Conservation (phyloP, 805 yeast species). For the Sugiyamaella qingdaonensis region DNA sequence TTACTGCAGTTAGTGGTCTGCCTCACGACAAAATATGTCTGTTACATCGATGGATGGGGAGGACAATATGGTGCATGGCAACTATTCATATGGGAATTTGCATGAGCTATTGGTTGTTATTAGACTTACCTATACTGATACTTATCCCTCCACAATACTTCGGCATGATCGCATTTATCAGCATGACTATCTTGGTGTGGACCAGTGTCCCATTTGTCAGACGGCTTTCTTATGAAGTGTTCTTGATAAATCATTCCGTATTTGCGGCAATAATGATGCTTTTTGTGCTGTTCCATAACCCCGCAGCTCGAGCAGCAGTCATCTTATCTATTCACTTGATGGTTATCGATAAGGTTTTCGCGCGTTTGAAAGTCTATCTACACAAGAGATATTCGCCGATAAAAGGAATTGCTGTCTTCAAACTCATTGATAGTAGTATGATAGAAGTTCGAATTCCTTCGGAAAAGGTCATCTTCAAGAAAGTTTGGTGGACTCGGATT, state of each 20-base stretch:
- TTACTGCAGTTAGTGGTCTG: constrained; percentile 41
- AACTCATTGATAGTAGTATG: constrained; percentile 40
- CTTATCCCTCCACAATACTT: constrained; percentile 48
- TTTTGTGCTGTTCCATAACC: constrained; percentile 41
- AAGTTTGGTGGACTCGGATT: constrained; percentile 32
- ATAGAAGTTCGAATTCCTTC: constrained; percentile 38
- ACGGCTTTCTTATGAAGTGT: constrained; percentile 40
- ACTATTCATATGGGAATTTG: constrained; percentile 37
- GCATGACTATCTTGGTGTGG: constrained; percentile 37
- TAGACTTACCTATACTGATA: constrained; percentile 39
- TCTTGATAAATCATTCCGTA: constrained; percentile 42
- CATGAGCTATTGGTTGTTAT: constrained; percentile 39
- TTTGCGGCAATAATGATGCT: constrained; percentile 42
- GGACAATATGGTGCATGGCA: constrained; percentile 37
- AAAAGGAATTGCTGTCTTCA: constrained; percentile 38
- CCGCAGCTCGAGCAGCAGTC: constrained; percentile 34
- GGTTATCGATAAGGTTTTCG: constrained; percentile 40
- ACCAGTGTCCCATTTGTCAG: constrained; percentile 38
- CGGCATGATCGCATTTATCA: constrained; percentile 44
- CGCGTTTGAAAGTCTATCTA: constrained; percentile 32
- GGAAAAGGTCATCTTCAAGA: constrained; percentile 18
- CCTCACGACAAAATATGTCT: constrained; percentile 38
- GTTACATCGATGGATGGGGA: constrained; percentile 45
- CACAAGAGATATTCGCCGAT: constrained; percentile 38
- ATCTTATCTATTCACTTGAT: constrained; percentile 41